phyloP scores from a whole-genome alignment of 805 yeast genomes.

The Maudiozyma saulgeensis region DNA sequence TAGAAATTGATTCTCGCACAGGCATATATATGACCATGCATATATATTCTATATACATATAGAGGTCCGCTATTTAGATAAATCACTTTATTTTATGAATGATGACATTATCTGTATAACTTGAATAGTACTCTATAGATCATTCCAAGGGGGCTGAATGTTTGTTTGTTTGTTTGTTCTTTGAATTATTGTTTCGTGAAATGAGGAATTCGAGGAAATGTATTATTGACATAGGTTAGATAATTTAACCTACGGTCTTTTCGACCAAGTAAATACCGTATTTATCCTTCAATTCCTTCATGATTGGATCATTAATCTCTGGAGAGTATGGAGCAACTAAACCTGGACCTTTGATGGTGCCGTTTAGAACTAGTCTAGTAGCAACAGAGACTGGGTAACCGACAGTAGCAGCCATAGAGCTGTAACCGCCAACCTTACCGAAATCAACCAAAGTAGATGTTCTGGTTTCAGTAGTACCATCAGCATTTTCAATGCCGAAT shows the following conservation, averaged over 20 bases:
- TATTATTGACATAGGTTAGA: neutral
- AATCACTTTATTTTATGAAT: no score
- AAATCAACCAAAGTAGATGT: constrained; percentile 92
- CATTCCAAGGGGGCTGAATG: no score
- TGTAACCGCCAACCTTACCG: constrained; percentile 82
- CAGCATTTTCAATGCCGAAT: constrained; percentile 94
- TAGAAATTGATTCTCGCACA: no score
- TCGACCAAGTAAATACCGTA: constrained; percentile 83
- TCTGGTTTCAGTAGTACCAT: constrained; percentile 83
- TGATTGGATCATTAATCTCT: constrained; percentile 81
- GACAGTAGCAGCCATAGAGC: constrained; percentile 96
- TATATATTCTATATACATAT: no score
- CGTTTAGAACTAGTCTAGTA: constrained; percentile 72
- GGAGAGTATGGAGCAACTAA: constrained; percentile 88
- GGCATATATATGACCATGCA: no score
- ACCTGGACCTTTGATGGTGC: constrained; percentile 70
- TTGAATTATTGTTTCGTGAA: no score
- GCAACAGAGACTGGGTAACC: constrained; percentile 99
- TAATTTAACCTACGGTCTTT: constrained; percentile 46
- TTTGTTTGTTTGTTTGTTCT: no score
- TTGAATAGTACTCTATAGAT: no score
- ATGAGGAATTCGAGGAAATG: no score
- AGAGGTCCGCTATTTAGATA: no score
- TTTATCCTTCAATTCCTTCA: constrained; percentile 83
- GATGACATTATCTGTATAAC: no score